Conservation (phyloP, 2,329 filamentous ascomycete species). For the Neurospora sp. region DNA sequence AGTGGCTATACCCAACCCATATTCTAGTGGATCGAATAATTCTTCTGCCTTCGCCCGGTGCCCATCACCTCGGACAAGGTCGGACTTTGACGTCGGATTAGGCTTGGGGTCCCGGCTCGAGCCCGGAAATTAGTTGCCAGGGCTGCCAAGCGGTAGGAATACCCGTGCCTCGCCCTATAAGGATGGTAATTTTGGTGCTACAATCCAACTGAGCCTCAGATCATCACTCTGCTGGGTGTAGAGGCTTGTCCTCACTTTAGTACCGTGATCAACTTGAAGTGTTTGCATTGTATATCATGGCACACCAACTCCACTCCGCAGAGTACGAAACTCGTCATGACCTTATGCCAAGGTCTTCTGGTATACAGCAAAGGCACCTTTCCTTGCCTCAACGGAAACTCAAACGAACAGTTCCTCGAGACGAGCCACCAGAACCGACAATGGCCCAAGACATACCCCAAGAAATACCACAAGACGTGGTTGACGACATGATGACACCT, state of each 20-base stretch:
- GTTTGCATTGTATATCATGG: background rate
- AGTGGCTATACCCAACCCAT: background rate
- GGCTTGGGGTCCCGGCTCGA: background rate
- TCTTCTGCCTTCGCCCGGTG: background rate
- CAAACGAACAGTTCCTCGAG: background rate
- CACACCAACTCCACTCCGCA: background rate
- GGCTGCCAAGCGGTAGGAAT: too few species aligned
- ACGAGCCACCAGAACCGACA: background rate
- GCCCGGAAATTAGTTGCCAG: background rate
- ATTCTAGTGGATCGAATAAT: background rate
- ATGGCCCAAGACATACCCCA: background rate
- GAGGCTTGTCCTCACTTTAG: background rate
- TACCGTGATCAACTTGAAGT: background rate
- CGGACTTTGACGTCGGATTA: background rate
- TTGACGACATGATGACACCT: background rate
- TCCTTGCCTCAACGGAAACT: background rate
- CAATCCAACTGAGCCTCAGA: background rate
- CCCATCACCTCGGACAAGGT: background rate
- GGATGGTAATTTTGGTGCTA: background rate
- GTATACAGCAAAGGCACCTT: background rate
- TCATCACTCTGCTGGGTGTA: background rate
- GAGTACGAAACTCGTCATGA: background rate
- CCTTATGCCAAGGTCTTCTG: background rate
- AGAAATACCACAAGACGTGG: background rate
- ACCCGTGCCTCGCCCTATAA: background rate